These are phyloP conservation scores for Dactylella cylindrospora DNA, from an alignment of 2,329 filamentous ascomycete species.

Conservation along the genomic window DNA sequence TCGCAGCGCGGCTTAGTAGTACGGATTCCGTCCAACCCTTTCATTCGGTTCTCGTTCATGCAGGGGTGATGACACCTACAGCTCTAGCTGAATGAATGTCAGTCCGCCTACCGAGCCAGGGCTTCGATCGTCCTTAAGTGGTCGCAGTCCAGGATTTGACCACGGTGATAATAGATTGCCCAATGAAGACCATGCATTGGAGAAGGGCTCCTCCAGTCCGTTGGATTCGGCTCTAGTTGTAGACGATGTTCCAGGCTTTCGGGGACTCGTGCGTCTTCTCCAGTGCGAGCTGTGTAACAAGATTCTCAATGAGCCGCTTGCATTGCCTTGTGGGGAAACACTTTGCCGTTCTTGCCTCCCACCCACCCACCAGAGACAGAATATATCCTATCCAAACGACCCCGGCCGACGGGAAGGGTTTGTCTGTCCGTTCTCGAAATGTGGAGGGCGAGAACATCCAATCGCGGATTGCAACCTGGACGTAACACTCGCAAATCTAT, in stretches of 20 bases:
- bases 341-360: slow-evolving; percentile 77
- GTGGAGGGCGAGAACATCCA: slow-evolving; percentile 68
- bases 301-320: slow-evolving; percentile 68
- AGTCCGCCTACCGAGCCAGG: slow-evolving; percentile 16
- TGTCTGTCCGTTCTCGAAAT: slow-evolving; percentile 69
- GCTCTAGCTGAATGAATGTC: slow-evolving; percentile 25
- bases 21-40: too few relatives aligned
- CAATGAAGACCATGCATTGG: neutral
- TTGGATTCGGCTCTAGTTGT: slow-evolving; percentile 47
- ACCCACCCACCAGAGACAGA: slow-evolving; percentile 62
- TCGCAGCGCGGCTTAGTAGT: too few relatives aligned
- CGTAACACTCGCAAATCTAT: slow-evolving; percentile 72
- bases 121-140: slow-evolving; percentile 13
- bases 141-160: too few relatives aligned
- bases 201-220: neutral
- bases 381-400: slow-evolving; percentile 75
- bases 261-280: slow-evolving; percentile 69
- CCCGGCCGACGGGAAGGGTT: slow-evolving; percentile 70
- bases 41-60: too few relatives aligned
- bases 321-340: slow-evolving; percentile 77
- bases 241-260: slow-evolving; percentile 60
- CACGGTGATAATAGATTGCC: too few relatives aligned
- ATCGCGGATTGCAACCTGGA: slow-evolving; percentile 74
- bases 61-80: too few relatives aligned
- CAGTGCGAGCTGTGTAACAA: slow-evolving; percentile 75